Conservation (phyloP, 768 basidiomycete species). For the Mycena belliarum region DNA sequence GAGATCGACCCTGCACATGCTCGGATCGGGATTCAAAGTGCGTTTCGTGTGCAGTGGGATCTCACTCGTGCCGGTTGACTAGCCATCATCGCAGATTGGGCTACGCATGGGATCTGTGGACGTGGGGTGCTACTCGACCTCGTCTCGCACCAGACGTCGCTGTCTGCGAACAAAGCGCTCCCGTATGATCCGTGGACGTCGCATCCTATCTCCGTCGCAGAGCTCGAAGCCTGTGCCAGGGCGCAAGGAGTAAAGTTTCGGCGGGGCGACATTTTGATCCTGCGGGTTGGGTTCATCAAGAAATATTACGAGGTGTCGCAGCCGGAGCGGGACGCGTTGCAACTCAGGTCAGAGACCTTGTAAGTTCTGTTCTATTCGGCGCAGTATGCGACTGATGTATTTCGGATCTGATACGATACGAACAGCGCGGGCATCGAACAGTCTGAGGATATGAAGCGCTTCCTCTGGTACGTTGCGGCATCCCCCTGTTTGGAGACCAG, state of each 20-base stretch:
- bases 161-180: slow-evolving; percentile 31
- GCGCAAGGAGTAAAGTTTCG: slow-evolving; percentile 59
- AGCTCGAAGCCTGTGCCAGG: slow-evolving; percentile 60
- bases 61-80: neutral
- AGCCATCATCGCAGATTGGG: slow-evolving; percentile 52
- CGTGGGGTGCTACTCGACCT: slow-evolving; percentile 69
- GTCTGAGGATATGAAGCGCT: slow-evolving; percentile 68
- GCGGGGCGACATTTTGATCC: slow-evolving; percentile 59
- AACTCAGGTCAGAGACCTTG: slow-evolving; percentile 50
- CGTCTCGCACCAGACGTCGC: slow-evolving; percentile 50
- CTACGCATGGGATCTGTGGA: slow-evolving; percentile 68
- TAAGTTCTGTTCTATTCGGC: slow-evolving; percentile 31
- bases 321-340: slow-evolving; percentile 45
- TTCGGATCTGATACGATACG: slow-evolving; percentile 3
- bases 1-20: slow-evolving; percentile 47
- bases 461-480: slow-evolving; percentile 57
- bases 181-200: slow-evolving; percentile 69
- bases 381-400: neutral
- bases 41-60: slow-evolving; percentile 25
- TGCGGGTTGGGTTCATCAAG: slow-evolving; percentile 64
- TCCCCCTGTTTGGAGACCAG: neutral
- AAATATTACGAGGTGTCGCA: slow-evolving; percentile 48
- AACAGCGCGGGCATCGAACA: slow-evolving; percentile 68
- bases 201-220: slow-evolving; percentile 51
- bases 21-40: slow-evolving; percentile 70